Evolutionary conservation across 345 rosid species (phyloP), one percentile per base, ranked within the genome.

Genomic region (Zanthoxylum bungeanum): DNA sequence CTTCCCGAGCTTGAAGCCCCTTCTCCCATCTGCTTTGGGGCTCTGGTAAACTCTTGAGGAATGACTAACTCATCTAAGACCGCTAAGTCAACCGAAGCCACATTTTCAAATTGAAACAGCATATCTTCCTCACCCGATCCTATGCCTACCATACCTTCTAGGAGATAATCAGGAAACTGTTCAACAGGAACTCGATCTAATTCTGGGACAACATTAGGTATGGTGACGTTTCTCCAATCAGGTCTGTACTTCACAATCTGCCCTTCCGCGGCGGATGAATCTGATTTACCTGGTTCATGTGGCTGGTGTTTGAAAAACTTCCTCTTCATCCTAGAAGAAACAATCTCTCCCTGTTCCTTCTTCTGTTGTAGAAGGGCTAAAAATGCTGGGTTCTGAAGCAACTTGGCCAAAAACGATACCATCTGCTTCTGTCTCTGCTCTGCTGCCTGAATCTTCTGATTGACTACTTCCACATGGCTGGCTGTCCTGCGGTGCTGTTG

Each of bases 381-480:
- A 76, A 91, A 91, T 39, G 76, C 61, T 1, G 89, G 89, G 60
- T 87, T 84, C 49, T 85, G 91, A 63, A 91, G 73, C 66, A 90
- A 75, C 82, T 92, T 93, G 57, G 87, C 94, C 63, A 92, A 81
- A 82, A 85, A 91, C 0, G 92, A 85, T 51, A 92, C 77, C 88
- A 95, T 83, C 52, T 82, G 88, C 73, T 87, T 90, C 87, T 92
- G 98, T 67, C 89, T 81, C 71, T 81, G 79, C 80, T 88, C 94
- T 30, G 97, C 90, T 64, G 78, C 85, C 75, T 82, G 83, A 66
- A 95, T 75, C 70, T 89, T 85, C 80, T 83, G 82, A 64, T 81
- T 82, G 50, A 91, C 82, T 12, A 59, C 78, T 75, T 88, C 85
- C 39, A 88, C 61, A 47, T 87, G 89, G 4, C 40, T 74, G 75